Percentiles rank a stretch among this genome's conserved stretches.
Conservation (phyloP, 306 rosid species). For the Dicorynia guianensis region DNA sequence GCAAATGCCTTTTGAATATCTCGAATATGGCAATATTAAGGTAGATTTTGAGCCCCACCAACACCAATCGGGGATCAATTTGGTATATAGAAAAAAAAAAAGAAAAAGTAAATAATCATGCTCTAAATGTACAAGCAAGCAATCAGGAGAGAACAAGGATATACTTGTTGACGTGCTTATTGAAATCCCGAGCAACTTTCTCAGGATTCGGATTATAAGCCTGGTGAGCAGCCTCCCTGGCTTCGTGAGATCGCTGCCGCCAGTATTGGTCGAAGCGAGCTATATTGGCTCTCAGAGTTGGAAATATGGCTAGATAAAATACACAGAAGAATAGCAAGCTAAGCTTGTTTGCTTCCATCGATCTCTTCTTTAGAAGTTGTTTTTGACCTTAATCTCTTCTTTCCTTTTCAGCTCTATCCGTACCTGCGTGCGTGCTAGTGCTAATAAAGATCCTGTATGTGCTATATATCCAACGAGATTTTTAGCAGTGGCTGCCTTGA, state of each 20-base stretch:
- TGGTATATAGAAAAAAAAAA: too few species aligned
- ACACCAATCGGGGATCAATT: too few species aligned
- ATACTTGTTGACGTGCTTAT: conserved; percentile 46
- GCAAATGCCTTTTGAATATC: neutral
- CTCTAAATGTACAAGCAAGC: neutral
- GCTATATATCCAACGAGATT: neutral
- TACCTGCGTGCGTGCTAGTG: too few species aligned
- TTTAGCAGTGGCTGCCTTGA: neutral
- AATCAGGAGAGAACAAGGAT: neutral
- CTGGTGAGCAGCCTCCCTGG: conserved; percentile 35
- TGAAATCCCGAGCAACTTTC: conserved; percentile 32
- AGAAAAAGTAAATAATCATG: too few species aligned
- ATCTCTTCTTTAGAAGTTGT: neutral
- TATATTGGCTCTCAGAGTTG: conserved; percentile 43
- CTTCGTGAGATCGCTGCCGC: conserved; percentile 48
- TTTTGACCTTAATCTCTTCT: too few species aligned
- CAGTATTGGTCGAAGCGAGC: conserved; percentile 50
- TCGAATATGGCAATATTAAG: too few species aligned
- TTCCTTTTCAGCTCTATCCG: too few species aligned
- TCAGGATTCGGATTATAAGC: conserved; percentile 48
- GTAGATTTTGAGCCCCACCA: too few species aligned
- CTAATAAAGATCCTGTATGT: too few species aligned
- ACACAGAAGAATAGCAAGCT: conserved; percentile 42
- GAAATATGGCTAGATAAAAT: conserved; percentile 31
- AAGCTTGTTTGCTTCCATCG: conserved; percentile 42